Percentiles rank a stretch among this genome's conserved stretches.
Conservation (phyloP, 495 filamentous ascomycete genomes). For the Xylaria cubensis region DNA sequence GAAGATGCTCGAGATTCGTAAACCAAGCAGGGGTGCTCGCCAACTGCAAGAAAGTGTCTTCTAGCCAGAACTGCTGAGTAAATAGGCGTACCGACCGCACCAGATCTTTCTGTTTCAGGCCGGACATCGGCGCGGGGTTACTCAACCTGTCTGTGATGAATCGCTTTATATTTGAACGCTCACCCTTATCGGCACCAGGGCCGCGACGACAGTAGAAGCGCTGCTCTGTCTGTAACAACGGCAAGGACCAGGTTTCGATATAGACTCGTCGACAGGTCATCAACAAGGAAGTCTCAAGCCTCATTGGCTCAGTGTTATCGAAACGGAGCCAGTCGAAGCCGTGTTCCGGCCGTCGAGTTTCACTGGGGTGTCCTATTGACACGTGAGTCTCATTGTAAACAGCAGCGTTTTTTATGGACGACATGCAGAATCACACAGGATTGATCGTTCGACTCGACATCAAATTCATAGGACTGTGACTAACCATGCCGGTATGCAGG, state of each 20-base stretch:
- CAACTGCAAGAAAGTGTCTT: conserved; percentile 27
- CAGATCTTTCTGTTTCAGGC: conserved; percentile 12
- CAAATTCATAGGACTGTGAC: neutral
- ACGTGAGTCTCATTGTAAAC: neutral
- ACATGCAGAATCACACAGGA: neutral
- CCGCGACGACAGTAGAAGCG: conserved; percentile 29
- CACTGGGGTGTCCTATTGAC: neutral
- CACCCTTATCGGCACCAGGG: neutral
- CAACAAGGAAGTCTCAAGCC: conserved; percentile 27
- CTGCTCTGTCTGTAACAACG: conserved; percentile 26
- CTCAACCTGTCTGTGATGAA: conserved; percentile 6
- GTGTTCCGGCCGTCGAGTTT: neutral
- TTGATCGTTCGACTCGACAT: neutral
- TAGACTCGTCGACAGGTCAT: conserved; percentile 35
- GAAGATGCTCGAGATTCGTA: conserved; percentile 33
- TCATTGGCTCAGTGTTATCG: conserved; percentile 27
- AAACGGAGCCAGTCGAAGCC: conserved; percentile 29
- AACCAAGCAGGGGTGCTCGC: conserved; percentile 24
- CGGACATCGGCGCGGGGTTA: neutral
- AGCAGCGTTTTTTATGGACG: neutral
- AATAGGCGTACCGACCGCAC: conserved; percentile 33
- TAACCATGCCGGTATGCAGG: neutral
- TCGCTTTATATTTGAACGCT: neutral
- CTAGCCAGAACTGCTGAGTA: conserved; percentile 37
- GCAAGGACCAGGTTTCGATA: conserved; percentile 31